phyloP scores from a whole-genome alignment of 768 basidiomycete species.

The Lactarius evosmus region DNA sequence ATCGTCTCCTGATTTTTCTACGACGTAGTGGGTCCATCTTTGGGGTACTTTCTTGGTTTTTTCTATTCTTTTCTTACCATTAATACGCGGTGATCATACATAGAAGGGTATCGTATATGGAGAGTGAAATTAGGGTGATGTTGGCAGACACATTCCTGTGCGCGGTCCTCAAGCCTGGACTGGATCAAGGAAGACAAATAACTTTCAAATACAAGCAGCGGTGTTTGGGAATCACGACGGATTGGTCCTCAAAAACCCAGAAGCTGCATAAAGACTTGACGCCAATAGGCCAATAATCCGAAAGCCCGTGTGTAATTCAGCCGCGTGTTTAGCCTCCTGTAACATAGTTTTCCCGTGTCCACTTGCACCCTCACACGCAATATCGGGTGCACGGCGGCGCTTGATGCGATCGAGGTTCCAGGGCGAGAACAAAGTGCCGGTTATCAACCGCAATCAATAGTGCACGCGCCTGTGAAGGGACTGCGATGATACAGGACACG shows the following conservation, averaged over 20 bases:
- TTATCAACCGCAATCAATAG: conserved; percentile 11
- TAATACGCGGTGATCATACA: neutral
- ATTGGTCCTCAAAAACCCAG: neutral
- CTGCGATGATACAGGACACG: no score
- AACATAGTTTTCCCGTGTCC: neutral
- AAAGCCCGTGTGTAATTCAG: neutral
- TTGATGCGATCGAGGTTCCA: conserved; percentile 12
- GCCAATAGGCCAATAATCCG: neutral
- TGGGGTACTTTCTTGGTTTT: neutral
- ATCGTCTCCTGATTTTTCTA: conserved; percentile 22
- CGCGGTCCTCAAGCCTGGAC: neutral
- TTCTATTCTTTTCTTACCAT: neutral
- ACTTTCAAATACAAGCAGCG: neutral
- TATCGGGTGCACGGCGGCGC: conserved; percentile 2
- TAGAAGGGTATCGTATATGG: neutral
- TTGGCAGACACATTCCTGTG: neutral
- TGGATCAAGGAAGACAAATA: neutral
- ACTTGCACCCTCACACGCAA: neutral
- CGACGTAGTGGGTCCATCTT: conserved; percentile 10
- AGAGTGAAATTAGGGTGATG: neutral
- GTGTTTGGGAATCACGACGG: neutral
- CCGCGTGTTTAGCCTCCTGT: neutral
- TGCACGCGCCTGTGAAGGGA: conserved; percentile 11
- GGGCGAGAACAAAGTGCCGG: neutral
- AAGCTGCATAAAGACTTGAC: neutral